Conservation (phyloP, 1,284 basidiomycete genomes). For the Neotropicomus parvogracilis region DNA sequence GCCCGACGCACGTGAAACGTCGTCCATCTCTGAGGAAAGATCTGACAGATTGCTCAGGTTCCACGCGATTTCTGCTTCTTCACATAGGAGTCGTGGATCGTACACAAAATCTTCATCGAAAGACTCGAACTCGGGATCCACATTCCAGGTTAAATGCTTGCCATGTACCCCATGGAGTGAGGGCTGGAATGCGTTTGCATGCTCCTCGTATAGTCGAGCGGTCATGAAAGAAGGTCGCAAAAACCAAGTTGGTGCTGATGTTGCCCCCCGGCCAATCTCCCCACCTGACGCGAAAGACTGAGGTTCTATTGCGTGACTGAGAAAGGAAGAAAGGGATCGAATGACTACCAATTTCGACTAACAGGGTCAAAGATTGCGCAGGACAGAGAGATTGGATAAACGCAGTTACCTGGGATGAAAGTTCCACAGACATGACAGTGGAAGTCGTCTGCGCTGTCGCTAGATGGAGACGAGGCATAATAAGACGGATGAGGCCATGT, state of each 20-base stretch:
- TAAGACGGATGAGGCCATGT: not conserved
- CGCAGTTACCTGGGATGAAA: conserved; percentile 57
- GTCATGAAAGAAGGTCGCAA: conserved; percentile 49
- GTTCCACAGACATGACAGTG: conserved; percentile 57
- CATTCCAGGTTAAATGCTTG: conserved; percentile 34
- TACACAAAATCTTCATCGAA: conserved; percentile 35
- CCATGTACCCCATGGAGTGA: conserved; percentile 12
- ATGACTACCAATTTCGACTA: conserved; percentile 64
- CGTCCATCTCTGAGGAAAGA: conserved; percentile 15
- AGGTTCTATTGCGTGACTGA: conserved; percentile 41
- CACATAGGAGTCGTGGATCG: conserved; percentile 19
- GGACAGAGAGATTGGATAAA: conserved; percentile 3
- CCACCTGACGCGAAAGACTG: conserved; percentile 7
- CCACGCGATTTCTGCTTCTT: conserved; percentile 19
- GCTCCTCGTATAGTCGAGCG: conserved; percentile 44
- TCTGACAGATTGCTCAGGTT: conserved; percentile 25
- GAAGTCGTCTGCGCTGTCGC: conserved; percentile 54
- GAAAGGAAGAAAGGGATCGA: conserved; percentile 58
- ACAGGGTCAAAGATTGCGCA: conserved; percentile 7
- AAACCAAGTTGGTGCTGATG: conserved; percentile 47
- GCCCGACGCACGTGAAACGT: conserved; percentile 12
- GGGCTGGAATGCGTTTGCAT: conserved; percentile 40
- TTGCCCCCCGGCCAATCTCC: conserved; percentile 12
- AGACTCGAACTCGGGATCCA: conserved; percentile 27
- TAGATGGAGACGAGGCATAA: conserved; percentile 24